Base-by-base conservation (phyloP, 2,329 filamentous ascomycete species). In the Rhexocercosporidium sp. region DNA sequence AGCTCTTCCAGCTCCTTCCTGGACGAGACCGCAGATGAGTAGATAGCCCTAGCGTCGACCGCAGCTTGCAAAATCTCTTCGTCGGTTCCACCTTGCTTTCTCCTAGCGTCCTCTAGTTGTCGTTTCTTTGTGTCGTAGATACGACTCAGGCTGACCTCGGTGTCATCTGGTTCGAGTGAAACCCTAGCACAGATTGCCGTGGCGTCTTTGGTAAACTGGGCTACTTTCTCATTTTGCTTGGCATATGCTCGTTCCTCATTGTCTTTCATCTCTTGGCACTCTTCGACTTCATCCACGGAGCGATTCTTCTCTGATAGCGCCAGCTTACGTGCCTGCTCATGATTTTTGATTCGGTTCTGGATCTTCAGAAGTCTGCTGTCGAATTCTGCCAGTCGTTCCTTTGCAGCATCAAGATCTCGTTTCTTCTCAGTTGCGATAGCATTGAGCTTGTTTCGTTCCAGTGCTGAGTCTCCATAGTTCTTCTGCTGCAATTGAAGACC, bases 111-210 rank as follows among this genome's bases (percentile, higher is more conserved):
- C 20, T 82, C 78, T n/a, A 93, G 79, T 74, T 91, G 88, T 53
- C 83, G 81, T 37, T 80, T 78, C 16, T 94, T 79, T 44, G 83
- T 84, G 1, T 84, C 73, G 66, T 85, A 85, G 75, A 87, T 86
- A 63, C 79, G 81, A 70, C 85, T 81, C 22, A 90, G 82, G 64
- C 83, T 88, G 14, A 80, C 76, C 49, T 84, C 77, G 0, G 88
- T 93, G 75, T 93, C 90, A 5, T 86, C 87, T 62, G 87, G 84
- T 4, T 88, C 85, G 41, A 94, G 84, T 44, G 84, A 78, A 62
- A 92, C 87, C 37, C 92, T 85, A 31, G 81, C 78, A 34, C 82
- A 86, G 49, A 90, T 80, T 12, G 79, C 69, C 39, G 78, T 79
- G 20, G 91, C 92, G 70, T 88, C 80, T 46, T 78, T 76, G 16